These are phyloP conservation scores for Kwoniella sp. DNA, from an alignment of 768 basidiomycete genomes.

Conservation along the genomic window DNA sequence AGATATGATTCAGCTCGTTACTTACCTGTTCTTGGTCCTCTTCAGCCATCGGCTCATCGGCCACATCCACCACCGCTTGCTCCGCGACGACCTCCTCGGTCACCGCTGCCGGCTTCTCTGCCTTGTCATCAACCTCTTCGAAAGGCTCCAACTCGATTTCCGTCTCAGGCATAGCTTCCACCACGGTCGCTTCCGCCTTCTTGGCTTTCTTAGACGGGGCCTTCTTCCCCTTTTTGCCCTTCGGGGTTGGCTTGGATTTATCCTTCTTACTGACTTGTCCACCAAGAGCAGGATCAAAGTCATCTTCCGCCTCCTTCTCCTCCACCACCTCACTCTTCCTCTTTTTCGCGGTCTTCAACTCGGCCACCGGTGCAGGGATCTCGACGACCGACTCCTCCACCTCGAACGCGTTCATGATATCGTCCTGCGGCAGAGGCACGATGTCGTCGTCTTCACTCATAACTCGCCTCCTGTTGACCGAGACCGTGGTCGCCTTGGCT, in stretches of 20 bases:
- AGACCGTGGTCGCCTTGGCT: not conserved
- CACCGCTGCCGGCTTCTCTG: not conserved
- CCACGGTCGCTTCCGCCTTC: constrained; percentile 1
- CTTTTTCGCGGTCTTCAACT: constrained; percentile 9
- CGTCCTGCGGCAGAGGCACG: not conserved
- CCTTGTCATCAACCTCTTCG: not conserved
- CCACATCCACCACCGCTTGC: not conserved
- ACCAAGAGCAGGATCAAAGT: constrained; percentile 4
- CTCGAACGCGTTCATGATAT: not conserved
- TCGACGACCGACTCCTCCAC: constrained; percentile 5
- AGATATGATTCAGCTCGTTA: not conserved
- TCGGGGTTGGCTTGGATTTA: not conserved
- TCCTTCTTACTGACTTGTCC: constrained; percentile 5
- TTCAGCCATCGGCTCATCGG: not conserved
- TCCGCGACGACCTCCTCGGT: not conserved
- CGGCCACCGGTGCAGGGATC: constrained; percentile 1
- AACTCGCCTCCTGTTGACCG: not conserved
- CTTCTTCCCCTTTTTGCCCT: constrained; percentile 11
- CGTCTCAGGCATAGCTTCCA: not conserved
- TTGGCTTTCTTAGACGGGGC: constrained; percentile 7
- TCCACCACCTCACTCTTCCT: constrained; percentile 7
- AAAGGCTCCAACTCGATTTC: not conserved
- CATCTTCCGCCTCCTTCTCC: not conserved
- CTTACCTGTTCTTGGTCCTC: constrained; percentile 1
- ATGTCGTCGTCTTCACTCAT: not conserved